These are phyloP conservation scores for Yueomyces sp. DNA, from an alignment of 805 yeast species.

Conservation along the genomic window DNA sequence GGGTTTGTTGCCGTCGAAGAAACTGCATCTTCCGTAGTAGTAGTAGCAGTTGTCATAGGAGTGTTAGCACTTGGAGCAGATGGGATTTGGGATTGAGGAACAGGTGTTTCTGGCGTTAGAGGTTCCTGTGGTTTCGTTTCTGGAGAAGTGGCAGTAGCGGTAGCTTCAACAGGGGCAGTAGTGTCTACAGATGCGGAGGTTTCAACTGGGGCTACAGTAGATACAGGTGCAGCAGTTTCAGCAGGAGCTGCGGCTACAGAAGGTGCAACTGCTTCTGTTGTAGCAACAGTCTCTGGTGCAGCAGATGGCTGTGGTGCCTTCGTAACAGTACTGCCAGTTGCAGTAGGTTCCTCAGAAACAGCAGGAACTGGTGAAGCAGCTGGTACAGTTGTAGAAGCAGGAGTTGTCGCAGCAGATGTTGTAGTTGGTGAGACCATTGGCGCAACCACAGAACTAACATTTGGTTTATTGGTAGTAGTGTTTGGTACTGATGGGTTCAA, in stretches of 20 bases:
- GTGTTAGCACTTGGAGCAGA: not conserved
- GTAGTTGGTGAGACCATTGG: not conserved
- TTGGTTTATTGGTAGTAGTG: not conserved
- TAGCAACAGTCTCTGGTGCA: not conserved
- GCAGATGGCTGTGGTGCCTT: not conserved
- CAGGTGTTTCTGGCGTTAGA: not conserved
- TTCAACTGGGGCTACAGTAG: constrained; percentile 1
- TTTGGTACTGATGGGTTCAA: not conserved
- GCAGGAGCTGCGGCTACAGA: constrained; percentile 1
- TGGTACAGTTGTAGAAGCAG: not conserved
- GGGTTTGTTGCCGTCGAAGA: constrained; percentile 1
- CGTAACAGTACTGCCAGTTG: not conserved
- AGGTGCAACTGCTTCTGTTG: not conserved
- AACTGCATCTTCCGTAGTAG: not conserved
- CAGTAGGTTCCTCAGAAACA: not conserved
- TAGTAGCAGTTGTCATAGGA: not conserved
- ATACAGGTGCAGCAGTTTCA: not conserved
- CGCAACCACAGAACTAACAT: not conserved
- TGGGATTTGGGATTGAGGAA: not conserved
- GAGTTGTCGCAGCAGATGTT: not conserved
- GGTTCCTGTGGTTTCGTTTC: not conserved
- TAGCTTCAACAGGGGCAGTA: not conserved
- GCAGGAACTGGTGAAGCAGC: not conserved
- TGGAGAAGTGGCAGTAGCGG: not conserved
- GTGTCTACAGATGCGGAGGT: not conserved